Percentiles rank a stretch among this genome's conserved stretches.
phyloP scores from a whole-genome alignment of 23 red algal genomes.

The Agarophyton chilense region DNA sequence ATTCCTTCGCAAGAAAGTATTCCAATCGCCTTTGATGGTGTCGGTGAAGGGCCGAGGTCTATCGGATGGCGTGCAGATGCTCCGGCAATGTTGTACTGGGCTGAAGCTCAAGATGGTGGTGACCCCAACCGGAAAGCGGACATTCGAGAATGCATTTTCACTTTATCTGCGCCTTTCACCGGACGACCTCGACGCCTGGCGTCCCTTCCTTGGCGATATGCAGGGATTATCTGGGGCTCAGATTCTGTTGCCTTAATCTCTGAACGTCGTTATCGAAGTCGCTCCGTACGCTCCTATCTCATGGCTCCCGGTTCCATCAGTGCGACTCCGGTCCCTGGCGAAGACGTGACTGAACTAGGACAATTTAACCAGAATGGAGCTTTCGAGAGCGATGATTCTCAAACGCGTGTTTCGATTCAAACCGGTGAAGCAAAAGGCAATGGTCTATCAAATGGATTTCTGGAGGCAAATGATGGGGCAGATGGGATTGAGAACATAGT shows the following conservation, averaged over 20 bases:
- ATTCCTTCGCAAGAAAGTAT: constrained; percentile 89
- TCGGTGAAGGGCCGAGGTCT: constrained; percentile 68
- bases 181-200: constrained; percentile 54
- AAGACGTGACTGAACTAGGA: neutral
- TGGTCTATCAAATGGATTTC: neutral
- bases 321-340: neutral
- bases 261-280: constrained; percentile 87
- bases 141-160: constrained; percentile 86
- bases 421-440: neutral
- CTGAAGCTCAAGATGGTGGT: constrained; percentile 90
- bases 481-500: neutral
- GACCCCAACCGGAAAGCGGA: constrained; percentile 76
- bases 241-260: constrained; percentile 78
- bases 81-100: constrained; percentile 78
- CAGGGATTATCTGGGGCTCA: constrained; percentile 81
- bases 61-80: constrained; percentile 92
- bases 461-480: neutral
- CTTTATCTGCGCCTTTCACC: constrained; percentile 76
- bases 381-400: neutral
- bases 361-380: neutral
- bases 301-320: constrained; percentile 53
- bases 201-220: constrained; percentile 76
- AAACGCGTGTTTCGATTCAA: neutral
- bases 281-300: constrained; percentile 78
- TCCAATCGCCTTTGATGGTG: constrained; percentile 90